Conservation (phyloP, 805 yeast genomes). For the Starmerella apis region DNA sequence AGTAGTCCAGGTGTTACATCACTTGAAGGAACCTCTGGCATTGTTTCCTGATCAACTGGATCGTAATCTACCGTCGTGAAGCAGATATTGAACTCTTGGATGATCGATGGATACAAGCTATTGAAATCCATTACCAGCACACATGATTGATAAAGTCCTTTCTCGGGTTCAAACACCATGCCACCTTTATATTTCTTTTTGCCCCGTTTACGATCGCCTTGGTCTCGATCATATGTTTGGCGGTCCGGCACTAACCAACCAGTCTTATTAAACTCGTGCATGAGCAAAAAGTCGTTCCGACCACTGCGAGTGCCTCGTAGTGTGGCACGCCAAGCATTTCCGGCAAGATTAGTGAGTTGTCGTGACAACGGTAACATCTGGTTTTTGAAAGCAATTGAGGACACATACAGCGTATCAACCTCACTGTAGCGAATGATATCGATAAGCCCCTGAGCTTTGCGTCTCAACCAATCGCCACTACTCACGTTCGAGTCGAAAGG, state of each 20-base stretch:
- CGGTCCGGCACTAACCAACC: constrained; percentile 78
- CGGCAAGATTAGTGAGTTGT: constrained; percentile 85
- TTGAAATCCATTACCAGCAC: constrained; percentile 96
- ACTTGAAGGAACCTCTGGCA: constrained; percentile 33
- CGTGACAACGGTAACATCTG: constrained; percentile 84
- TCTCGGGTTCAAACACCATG: constrained; percentile 91
- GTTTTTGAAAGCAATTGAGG: constrained; percentile 66
- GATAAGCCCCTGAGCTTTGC: constrained; percentile 53
- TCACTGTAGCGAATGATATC: constrained; percentile 63
- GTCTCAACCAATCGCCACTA: constrained; percentile 41
- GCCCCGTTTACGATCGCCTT: constrained; percentile 31
- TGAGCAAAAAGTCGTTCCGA: constrained; percentile 81
- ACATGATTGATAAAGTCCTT: constrained; percentile 81
- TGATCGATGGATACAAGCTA: constrained; percentile 91
- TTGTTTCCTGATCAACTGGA: constrained; percentile 28
- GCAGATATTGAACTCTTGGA: constrained; percentile 93
- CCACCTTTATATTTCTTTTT: constrained; percentile 78
- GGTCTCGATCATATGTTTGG: constrained; percentile 26
- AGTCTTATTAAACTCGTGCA: constrained; percentile 79
- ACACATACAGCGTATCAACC: constrained; percentile 55
- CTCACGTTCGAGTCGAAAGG: constrained; percentile 53
- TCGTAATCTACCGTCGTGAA: constrained; percentile 81
- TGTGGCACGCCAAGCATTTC: constrained; percentile 95
- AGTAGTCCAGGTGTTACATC: constrained; percentile 65
- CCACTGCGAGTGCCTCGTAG: constrained; percentile 92